phyloP scores from a whole-genome alignment of 2,329 filamentous ascomycete species.

The Fusarium nygamai region DNA sequence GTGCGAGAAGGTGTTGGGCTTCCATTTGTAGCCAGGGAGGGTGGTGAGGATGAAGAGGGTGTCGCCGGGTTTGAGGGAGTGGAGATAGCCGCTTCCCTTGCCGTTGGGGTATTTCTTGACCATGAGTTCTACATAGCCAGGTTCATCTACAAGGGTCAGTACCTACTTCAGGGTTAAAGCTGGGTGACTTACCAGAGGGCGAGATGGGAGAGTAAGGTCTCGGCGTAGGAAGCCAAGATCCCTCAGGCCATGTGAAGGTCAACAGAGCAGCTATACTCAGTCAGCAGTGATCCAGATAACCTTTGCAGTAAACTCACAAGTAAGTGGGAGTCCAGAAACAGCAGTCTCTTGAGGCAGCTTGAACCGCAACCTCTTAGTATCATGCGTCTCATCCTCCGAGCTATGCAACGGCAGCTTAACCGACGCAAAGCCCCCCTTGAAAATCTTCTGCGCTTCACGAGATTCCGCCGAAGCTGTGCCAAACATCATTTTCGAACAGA shows the following conservation, averaged over 20 bases:
- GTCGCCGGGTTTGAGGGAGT: constrained; percentile 71
- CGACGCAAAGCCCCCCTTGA: constrained; percentile 53
- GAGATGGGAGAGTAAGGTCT: constrained; percentile 73
- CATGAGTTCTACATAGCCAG: constrained; percentile 69
- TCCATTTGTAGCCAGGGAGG: constrained; percentile 65
- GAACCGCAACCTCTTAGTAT: constrained; percentile 68
- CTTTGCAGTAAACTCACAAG: constrained; percentile 50
- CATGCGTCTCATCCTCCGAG: constrained; percentile 64
- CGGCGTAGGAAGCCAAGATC: constrained; percentile 66
- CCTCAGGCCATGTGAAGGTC: constrained; percentile 67
- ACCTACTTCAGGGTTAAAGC: rapidly evolving
- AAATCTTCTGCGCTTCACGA: constrained; percentile 34
- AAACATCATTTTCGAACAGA: constrained; percentile 37
- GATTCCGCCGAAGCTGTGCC: constrained; percentile 38
- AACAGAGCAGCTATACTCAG: constrained; percentile 61
- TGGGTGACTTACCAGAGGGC: neutral
- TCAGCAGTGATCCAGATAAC: neutral
- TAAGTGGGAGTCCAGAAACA: constrained; percentile 60
- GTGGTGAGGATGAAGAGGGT: constrained; percentile 66
- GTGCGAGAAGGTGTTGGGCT: constrained; percentile 58
- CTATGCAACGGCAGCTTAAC: constrained; percentile 61
- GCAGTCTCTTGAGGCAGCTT: constrained; percentile 59
- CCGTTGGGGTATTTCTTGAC: constrained; percentile 76
- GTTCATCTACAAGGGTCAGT: constrained; percentile 52
- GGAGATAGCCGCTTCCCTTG: constrained; percentile 72